Conservation (phyloP, 2,329 filamentous ascomycete species). For the Microthyrium microscopicum region DNA sequence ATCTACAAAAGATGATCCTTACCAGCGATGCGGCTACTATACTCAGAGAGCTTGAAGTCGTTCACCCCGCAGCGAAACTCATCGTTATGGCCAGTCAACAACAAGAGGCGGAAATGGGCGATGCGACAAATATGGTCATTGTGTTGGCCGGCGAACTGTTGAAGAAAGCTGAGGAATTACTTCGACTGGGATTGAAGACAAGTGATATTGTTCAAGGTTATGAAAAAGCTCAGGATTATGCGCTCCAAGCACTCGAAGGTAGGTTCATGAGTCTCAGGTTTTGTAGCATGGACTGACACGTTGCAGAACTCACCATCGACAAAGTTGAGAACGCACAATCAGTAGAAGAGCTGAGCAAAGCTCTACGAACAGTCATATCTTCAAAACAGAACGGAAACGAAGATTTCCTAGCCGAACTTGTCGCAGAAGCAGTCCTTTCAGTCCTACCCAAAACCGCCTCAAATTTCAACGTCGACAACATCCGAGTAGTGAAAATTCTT, state of each 20-base stretch:
- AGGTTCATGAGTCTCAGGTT: constrained; percentile 12
- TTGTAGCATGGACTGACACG: constrained; percentile 3
- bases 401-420: constrained; percentile 69
- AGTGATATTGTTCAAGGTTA: constrained; percentile 93
- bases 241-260: constrained; percentile 68
- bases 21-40: constrained; percentile 97
- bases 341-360: constrained; percentile 77
- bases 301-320: constrained; percentile 65
- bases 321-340: constrained; percentile 72
- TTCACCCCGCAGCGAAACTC: constrained; percentile 93
- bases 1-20: constrained; percentile 98
- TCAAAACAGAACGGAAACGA: constrained; percentile 95
- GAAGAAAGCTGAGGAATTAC: constrained; percentile 89
- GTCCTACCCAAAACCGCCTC: constrained; percentile 89
- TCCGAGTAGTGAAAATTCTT: constrained; percentile 99
- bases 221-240: constrained; percentile 82
- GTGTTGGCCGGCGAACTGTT: constrained; percentile 87
- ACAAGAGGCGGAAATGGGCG: constrained; percentile 97
- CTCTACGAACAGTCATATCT: constrained; percentile 83
- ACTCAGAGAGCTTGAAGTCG: constrained; percentile 89
- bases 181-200: constrained; percentile 96
- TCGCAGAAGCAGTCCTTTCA: constrained; percentile 68
- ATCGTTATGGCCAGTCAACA: constrained; percentile 98
- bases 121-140: constrained; percentile 95
- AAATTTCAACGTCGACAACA: constrained; percentile 98